Conservation (phyloP, 2,329 filamentous ascomycete genomes). For the Ophiostoma perfectum region DNA sequence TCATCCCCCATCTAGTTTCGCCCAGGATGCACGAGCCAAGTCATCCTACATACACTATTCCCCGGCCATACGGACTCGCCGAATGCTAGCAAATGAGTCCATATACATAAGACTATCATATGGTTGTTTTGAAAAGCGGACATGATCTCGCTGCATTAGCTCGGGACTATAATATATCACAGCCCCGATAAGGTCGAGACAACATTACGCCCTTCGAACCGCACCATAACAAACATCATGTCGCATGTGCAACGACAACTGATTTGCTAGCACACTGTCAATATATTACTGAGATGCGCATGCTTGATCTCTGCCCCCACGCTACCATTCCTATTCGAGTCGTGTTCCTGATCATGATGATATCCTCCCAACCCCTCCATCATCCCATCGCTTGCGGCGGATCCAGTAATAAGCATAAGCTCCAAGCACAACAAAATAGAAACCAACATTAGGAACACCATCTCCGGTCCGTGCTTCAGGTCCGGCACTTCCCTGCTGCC, state of each 20-base stretch:
- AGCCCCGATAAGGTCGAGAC: neutral
- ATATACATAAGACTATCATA: neutral
- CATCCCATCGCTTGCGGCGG: neutral
- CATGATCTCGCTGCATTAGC: neutral
- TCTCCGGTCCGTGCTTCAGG: neutral
- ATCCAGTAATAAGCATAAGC: neutral
- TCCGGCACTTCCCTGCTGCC: neutral
- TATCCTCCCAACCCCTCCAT: neutral
- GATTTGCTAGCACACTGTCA: too few relatives aligned
- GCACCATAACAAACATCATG: neutral
- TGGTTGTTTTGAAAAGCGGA: neutral
- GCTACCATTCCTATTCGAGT: neutral
- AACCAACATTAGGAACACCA: neutral
- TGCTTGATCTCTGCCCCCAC: neutral
- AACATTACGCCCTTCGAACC: neutral
- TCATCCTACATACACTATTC: neutral
- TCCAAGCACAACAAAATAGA: neutral
- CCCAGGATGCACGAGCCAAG: slow-evolving; percentile 8
- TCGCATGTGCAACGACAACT: too few relatives aligned
- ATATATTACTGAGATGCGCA: neutral
- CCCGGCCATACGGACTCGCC: slow-evolving; percentile 4
- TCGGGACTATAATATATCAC: neutral
- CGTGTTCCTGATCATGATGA: slow-evolving; percentile 3
- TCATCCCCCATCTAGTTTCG: neutral
- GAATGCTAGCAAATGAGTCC: neutral